Evolutionary conservation across 345 rosid species (phyloP).

Genomic region (Ricinus communis): DNA sequence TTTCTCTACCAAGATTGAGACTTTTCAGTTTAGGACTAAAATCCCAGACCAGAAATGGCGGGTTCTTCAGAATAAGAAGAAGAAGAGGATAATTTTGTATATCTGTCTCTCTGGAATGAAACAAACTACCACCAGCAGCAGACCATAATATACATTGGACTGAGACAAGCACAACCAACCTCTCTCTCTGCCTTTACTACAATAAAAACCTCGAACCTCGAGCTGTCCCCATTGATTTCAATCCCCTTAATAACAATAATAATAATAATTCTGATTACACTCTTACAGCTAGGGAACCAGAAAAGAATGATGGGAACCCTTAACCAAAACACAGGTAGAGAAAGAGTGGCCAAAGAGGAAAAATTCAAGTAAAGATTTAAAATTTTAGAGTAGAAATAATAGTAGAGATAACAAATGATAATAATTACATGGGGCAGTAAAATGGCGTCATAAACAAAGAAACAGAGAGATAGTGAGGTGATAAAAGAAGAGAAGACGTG

Average conservation of each 20-base stretch:
- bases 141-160: conserved; percentile 44
- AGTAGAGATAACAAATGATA: background rate
- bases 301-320: conserved; percentile 4
- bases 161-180: conserved; percentile 35
- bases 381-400: background rate
- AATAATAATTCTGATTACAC: conserved; percentile 4
- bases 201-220: conserved; percentile 34
- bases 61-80: background rate
- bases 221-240: conserved; percentile 31
- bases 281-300: background rate
- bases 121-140: conserved; percentile 23
- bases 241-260: conserved; percentile 22
- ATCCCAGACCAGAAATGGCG: conserved; percentile 16
- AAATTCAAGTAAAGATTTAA: background rate
- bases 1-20: background rate
- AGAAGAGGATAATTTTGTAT: background rate
- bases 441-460: background rate
- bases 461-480: background rate
- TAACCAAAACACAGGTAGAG: background rate
- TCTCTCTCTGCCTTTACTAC: background rate
- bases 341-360: background rate
- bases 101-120: conserved; percentile 3
- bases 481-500: background rate
- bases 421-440: too few species aligned
- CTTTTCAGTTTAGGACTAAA: conserved; percentile 1